A percentile compares a stretch with the other conserved stretches of the same genome.
These are phyloP conservation scores for Talaromyces islandicus DNA, from an alignment of 2,329 filamentous ascomycete genomes.

Conservation along the genomic window DNA sequence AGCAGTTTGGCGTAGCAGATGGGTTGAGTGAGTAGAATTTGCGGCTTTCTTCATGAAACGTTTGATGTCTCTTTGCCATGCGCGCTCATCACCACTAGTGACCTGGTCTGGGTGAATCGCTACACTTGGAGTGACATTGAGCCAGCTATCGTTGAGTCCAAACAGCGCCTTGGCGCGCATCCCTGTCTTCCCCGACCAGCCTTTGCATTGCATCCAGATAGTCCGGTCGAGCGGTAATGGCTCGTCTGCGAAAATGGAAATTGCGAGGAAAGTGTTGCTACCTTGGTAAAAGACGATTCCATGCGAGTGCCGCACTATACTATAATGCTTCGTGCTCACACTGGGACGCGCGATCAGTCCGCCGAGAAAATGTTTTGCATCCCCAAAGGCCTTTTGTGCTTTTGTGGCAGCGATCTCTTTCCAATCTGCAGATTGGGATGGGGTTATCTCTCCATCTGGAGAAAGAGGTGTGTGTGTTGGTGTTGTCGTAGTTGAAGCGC, in stretches of 20 bases:
- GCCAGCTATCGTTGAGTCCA: constrained; percentile 55
- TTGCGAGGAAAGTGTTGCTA: constrained; percentile 55
- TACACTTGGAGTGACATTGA: constrained; percentile 60
- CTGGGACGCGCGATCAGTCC: constrained; percentile 59
- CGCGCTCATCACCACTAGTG: constrained; percentile 54
- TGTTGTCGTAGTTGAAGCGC: neutral
- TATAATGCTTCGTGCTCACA: constrained; percentile 61
- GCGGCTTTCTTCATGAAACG: constrained; percentile 55
- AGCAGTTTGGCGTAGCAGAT: constrained; percentile 56
- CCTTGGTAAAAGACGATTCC: constrained; percentile 63
- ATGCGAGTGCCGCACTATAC: constrained; percentile 60
- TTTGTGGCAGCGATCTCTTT: constrained; percentile 3
- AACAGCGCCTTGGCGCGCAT: constrained; percentile 61
- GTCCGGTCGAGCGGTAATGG: constrained; percentile 53
- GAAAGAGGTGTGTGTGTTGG: neutral
- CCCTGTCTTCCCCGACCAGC: constrained; percentile 62
- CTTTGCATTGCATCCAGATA: constrained; percentile 63
- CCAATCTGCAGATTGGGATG: neutral
- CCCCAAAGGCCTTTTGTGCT: constrained; percentile 35
- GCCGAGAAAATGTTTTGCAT: constrained; percentile 60
- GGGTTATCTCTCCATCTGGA: neutral
- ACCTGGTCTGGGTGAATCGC: constrained; percentile 46
- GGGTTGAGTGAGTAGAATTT: constrained; percentile 42
- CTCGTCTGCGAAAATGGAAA: constrained; percentile 58
- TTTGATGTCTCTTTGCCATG: constrained; percentile 61